phyloP scores from a whole-genome alignment of 1,284 basidiomycete species.

The Cystobasidiaceae sp. region DNA sequence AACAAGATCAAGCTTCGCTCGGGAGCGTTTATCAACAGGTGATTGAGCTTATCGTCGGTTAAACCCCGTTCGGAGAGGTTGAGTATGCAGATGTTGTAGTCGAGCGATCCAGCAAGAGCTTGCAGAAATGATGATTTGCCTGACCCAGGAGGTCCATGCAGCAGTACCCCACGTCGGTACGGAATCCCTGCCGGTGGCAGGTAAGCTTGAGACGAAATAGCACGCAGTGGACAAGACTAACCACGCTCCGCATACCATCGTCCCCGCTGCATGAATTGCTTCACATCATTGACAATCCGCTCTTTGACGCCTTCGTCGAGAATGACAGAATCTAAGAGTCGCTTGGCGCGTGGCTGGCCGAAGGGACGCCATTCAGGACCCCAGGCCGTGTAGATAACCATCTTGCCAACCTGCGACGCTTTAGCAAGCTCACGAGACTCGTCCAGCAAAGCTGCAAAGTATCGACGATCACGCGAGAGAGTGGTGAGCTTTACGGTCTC shows the following conservation, averaged over 20 bases:
- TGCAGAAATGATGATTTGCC: constrained; percentile 99
- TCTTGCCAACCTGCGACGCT: constrained; percentile 82
- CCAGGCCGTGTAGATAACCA: constrained; percentile 94
- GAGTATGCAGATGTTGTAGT: constrained; percentile 92
- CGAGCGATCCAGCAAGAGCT: constrained; percentile 83
- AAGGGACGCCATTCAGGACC: constrained; percentile 95
- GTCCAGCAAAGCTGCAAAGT: constrained; percentile 74
- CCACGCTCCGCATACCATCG: constrained; percentile 97
- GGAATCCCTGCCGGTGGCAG: constrained; percentile 71
- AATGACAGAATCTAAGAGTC: constrained; percentile 87
- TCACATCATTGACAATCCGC: constrained; percentile 71
- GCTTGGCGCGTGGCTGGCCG: constrained; percentile 80
- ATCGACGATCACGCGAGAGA: constrained; percentile 70
- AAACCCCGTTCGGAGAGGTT: constrained; percentile 95
- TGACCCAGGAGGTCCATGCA: constrained; percentile 94
- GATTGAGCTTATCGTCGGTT: constrained; percentile 93
- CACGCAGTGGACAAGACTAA: constrained; percentile 46
- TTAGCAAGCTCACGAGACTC: constrained; percentile 88
- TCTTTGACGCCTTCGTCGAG: constrained; percentile 73
- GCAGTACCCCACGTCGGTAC: constrained; percentile 89
- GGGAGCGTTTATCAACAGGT: constrained; percentile 86
- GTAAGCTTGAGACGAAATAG: not conserved
- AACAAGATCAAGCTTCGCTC: constrained; percentile 88
- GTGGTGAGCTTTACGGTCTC: constrained; percentile 95
- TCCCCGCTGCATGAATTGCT: constrained; percentile 72